Percentiles rank a stretch among this genome's conserved stretches.
Conservation (phyloP, 139 green algal species). For the Limnomonas spitsbergensis region DNA sequence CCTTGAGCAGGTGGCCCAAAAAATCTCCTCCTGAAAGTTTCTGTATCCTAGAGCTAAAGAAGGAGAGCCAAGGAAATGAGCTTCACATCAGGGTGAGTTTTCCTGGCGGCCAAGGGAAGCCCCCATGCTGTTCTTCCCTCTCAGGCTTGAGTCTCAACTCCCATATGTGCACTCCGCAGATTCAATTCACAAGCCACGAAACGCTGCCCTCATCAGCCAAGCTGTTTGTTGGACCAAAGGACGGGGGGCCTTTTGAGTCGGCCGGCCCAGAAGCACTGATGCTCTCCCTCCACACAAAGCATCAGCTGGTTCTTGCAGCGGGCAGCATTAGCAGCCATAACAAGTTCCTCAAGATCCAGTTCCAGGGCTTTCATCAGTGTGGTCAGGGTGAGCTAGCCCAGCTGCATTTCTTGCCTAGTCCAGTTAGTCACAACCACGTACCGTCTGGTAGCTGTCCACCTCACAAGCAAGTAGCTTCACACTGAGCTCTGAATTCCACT, state of each 20-base stretch:
- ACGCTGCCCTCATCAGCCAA: background rate
- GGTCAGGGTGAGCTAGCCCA: background rate
- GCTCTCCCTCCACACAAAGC: background rate
- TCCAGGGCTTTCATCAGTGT: background rate
- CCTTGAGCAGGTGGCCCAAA: slow-evolving; percentile 2
- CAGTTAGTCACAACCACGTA: too few species aligned
- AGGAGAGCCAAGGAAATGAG: background rate
- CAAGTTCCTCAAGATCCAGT: background rate
- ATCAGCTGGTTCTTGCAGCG: background rate
- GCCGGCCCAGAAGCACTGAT: background rate
- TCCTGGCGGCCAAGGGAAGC: background rate
- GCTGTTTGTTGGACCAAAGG: background rate
- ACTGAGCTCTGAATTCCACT: too few species aligned
- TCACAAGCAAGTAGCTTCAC: too few species aligned
- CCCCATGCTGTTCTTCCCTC: background rate
- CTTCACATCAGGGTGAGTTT: background rate
- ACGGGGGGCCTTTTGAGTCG: background rate
- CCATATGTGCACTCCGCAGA: background rate
- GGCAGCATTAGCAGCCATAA: background rate
- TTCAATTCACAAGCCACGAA: background rate
- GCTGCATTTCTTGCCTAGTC: too few species aligned
- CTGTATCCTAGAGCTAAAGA: background rate
- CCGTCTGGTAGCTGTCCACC: too few species aligned
- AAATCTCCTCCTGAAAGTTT: background rate
- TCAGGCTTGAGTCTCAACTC: background rate